Evolutionary conservation across 2,329 filamentous ascomycete species (phyloP).

Genomic region (Aspergillus vadensis): DNA sequence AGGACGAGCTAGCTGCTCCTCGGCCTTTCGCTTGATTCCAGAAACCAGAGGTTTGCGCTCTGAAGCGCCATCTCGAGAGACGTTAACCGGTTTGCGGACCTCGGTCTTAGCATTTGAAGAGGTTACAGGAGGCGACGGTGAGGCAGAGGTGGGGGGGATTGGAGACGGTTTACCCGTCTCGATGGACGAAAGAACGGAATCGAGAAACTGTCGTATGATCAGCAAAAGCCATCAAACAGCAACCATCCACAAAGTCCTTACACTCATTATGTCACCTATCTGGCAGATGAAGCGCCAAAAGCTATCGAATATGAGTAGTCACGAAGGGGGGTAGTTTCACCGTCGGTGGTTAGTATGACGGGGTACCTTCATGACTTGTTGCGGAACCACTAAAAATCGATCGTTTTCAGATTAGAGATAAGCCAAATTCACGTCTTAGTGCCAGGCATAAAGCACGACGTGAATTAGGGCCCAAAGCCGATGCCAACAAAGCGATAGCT

Average conservation of each 20-base stretch:
- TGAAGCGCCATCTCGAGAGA: slow-evolving; percentile 18
- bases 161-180: slow-evolving; percentile 44
- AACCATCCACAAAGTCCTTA: slow-evolving; percentile 24
- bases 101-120: slow-evolving; percentile 27
- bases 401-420: slow-evolving; percentile 15
- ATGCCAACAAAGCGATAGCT: not conserved
- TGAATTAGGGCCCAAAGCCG: not conserved
- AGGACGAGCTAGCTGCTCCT: slow-evolving; percentile 39
- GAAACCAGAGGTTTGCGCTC: slow-evolving; percentile 22
- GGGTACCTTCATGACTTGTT: slow-evolving; percentile 44
- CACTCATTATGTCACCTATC: slow-evolving; percentile 39
- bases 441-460: slow-evolving; percentile 3
- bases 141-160: slow-evolving; percentile 25
- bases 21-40: slow-evolving; percentile 48
- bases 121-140: slow-evolving; percentile 28
- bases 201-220: slow-evolving; percentile 47
- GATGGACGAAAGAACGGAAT: slow-evolving; percentile 55
- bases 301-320: slow-evolving; percentile 14
- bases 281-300: not conserved
- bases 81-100: slow-evolving; percentile 23
- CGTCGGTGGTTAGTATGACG: slow-evolving; percentile 42
- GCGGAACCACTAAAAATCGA: slow-evolving; percentile 26
- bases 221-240: slow-evolving; percentile 18
- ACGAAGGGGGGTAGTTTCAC: slow-evolving; percentile 32
- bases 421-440: slow-evolving; percentile 15